Evolutionary conservation across 352 stramenopile genomes (phyloP).

Genomic region (Globisporangium spinosum): DNA sequence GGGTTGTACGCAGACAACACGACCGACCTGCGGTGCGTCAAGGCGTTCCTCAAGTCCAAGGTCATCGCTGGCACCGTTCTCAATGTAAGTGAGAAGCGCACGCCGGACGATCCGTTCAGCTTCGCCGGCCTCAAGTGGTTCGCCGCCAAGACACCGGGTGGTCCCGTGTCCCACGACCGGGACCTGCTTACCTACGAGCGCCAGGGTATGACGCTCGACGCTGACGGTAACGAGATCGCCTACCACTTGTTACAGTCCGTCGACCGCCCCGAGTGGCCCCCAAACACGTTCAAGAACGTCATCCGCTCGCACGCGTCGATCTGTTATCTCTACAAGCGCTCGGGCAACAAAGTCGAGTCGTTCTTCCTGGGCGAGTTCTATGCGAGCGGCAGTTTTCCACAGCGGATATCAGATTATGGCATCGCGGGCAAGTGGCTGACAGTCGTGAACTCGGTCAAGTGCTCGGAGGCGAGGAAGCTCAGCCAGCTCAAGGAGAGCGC

Average conservation of each 20-base stretch:
- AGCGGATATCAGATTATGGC: constrained; percentile 32
- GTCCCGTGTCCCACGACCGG: constrained; percentile 30
- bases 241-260: constrained; percentile 49
- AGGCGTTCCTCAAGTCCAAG: constrained; percentile 32
- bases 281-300: constrained; percentile 27
- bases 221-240: constrained; percentile 30
- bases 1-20: constrained; percentile 37
- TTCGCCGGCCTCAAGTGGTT: constrained; percentile 48
- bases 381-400: constrained; percentile 26
- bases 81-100: constrained; percentile 27
- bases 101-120: constrained; percentile 27
- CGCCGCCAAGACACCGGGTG: constrained; percentile 27
- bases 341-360: constrained; percentile 18
- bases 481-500: constrained; percentile 13
- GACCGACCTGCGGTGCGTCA: constrained; percentile 38
- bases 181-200: constrained; percentile 53
- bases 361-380: constrained; percentile 37
- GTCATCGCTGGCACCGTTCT: constrained; percentile 37
- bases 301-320: constrained; percentile 25
- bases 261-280: constrained; percentile 26
- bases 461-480: constrained; percentile 20
- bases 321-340: constrained; percentile 35
- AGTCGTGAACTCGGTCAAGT: constrained; percentile 26
- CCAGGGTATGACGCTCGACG: constrained; percentile 32
- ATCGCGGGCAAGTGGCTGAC: constrained; percentile 34